Evolutionary conservation across 192 early-diverging fungal genomes (phyloP), one percentile per base, ranked within the genome.

Genomic region (Rhizophagus clarus): DNA sequence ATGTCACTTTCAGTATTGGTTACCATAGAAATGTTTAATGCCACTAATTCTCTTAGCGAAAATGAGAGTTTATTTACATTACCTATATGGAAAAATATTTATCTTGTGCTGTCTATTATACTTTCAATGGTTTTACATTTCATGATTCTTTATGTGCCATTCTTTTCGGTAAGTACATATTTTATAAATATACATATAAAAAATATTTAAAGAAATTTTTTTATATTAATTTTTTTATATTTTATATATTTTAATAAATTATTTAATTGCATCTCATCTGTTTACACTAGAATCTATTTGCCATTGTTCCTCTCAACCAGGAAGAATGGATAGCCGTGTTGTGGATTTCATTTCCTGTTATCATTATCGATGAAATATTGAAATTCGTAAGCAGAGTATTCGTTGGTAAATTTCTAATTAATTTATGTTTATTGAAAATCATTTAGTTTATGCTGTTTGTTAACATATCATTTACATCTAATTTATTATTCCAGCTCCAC

Each of bases 1-100:
- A 94, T 98, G 86, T 96, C 95, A 66, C 88, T 99, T 70, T 97
- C 96, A 31, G 95, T 99, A 79, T 84, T 99, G 66, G 97, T 98
- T 20, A 93, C 94, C 34, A 97, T 99, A 81, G 97, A 99, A 84
- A 98, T 99, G 98, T 93, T 98, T 82, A 98, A 99, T 84, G 97
- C 98, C 68, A 96, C 98, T 87, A 98, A 98, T 88, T 93, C 91
- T 84, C 87, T 98, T 69, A 96, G 95, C 22, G 98, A 98, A 88
- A 98, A 99, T 84, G 96, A 96, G 76, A 95, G 93, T 34, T 84
- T 99, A 79, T 84, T 98, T 34, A 94, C 94, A 4, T 90, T 98
- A 74, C 96, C 95, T n/a, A 75, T 99, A 70, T 96, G 95, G 94
- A 87, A 87, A 49, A 99, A 99, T 85, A 86, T 93, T 61, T 97